Percentiles rank a stretch among this genome's conserved stretches.
Conservation (phyloP, 2,329 filamentous ascomycete species). For the Rutstroemia sp. region DNA sequence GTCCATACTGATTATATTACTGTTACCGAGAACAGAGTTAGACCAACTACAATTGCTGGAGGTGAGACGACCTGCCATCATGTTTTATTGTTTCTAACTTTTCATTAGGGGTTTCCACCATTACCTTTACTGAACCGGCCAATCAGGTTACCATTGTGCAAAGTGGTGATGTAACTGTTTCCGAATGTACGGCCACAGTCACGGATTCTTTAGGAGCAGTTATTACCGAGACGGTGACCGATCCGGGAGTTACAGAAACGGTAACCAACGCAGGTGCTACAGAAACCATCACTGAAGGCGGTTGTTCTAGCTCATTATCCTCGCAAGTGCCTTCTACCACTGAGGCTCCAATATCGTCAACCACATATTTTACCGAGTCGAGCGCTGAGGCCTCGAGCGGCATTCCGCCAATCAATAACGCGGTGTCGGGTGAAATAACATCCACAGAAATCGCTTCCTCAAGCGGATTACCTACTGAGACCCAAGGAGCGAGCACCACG, state of each 20-base stretch:
- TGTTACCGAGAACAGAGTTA: not conserved
- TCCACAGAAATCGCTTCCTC: not conserved
- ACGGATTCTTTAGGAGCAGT: too few species aligned
- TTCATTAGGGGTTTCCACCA: not conserved
- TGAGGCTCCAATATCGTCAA: not conserved
- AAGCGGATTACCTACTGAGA: not conserved
- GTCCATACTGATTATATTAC: constrained; percentile 3
- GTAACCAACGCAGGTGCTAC: not conserved
- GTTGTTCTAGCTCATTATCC: not conserved
- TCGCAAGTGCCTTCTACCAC: not conserved
- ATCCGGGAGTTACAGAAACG: not conserved
- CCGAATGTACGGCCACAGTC: not conserved
- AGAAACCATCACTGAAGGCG: not conserved
- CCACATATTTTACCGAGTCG: not conserved
- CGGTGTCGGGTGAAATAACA: not conserved
- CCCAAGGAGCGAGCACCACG: not conserved
- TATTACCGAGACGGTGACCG: not conserved
- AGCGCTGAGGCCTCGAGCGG: not conserved
- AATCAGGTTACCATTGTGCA: not conserved
- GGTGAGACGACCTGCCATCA: not conserved
- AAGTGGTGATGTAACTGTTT: not conserved
- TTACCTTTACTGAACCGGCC: too few species aligned
- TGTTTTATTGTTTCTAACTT: not conserved
- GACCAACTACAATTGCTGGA: not conserved
- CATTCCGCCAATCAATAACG: not conserved